These are phyloP conservation scores for Vitis rupestris DNA, from an alignment of 164 flowering plant genomes.

Conservation along the genomic window DNA sequence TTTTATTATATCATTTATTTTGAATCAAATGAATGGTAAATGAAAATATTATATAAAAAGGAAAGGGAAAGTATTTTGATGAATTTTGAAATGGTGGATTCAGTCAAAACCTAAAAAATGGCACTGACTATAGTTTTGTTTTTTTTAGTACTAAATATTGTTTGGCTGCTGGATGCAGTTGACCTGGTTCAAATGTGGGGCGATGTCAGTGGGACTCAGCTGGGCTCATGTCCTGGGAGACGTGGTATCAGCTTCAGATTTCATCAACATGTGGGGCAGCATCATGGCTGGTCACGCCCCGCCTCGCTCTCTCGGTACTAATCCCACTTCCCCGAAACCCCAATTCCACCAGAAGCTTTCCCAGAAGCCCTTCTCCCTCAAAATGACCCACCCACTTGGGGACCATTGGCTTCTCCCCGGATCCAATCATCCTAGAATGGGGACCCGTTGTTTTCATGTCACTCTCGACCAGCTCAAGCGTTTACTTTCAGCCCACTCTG, in stretches of 20 bases:
- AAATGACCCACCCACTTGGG: constrained; percentile 43
- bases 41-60: too few species aligned
- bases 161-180: constrained; percentile 31
- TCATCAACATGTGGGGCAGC: constrained; percentile 54
- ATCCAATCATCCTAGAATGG: constrained; percentile 36
- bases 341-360: neutral
- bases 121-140: neutral
- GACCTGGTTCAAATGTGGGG: constrained; percentile 81
- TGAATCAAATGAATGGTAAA: too few species aligned
- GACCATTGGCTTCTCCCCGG: constrained; percentile 41
- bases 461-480: constrained; percentile 32
- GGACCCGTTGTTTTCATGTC: constrained; percentile 38
- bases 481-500: constrained; percentile 20
- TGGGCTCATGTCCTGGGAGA: constrained; percentile 84
- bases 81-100: too few species aligned
- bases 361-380: constrained; percentile 28
- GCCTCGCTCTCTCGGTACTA: constrained; percentile 4
- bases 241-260: constrained; percentile 49
- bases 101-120: too few species aligned
- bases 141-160: neutral
- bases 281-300: constrained; percentile 30
- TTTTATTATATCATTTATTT: too few species aligned
- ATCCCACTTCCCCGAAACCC: constrained; percentile 4
- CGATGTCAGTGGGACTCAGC: constrained; percentile 63
- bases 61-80: too few species aligned